Conservation (phyloP, 2,329 filamentous ascomycete species). For the Xylaria sp. region DNA sequence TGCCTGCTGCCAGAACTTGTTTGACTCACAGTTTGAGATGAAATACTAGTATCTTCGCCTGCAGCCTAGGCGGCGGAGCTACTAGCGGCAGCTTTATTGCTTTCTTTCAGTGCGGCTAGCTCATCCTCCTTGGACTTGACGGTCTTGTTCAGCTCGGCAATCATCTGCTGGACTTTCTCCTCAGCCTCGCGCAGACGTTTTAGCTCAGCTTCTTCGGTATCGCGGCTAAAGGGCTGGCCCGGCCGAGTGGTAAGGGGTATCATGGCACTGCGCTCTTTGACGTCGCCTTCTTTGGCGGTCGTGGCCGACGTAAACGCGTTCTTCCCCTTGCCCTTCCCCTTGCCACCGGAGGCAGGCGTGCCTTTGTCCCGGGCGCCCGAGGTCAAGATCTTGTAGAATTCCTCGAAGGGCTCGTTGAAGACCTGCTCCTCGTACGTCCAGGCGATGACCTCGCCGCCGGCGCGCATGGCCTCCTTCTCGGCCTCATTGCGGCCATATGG, state of each 20-base stretch:
- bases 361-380: constrained; percentile 69
- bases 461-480: constrained; percentile 70
- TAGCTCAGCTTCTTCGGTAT: constrained; percentile 73
- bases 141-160: constrained; percentile 66
- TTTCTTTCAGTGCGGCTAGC: constrained; percentile 69
- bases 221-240: constrained; percentile 77
- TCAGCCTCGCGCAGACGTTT: constrained; percentile 71
- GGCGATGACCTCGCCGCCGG: constrained; percentile 73
- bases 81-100: constrained; percentile 57
- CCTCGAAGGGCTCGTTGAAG: constrained; percentile 96
- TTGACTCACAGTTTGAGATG: not conserved
- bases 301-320: constrained; percentile 35
- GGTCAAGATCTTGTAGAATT: constrained; percentile 89
- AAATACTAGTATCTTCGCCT: constrained; percentile 12
- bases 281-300: constrained; percentile 50
- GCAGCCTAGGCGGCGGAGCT: constrained; percentile 40
- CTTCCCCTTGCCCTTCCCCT: constrained; percentile 66
- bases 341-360: constrained; percentile 58
- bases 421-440: constrained; percentile 94
- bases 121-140: constrained; percentile 72
- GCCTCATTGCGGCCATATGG: constrained; percentile 87
- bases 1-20: not conserved
- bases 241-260: constrained; percentile 75
- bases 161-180: constrained; percentile 70
- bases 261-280: constrained; percentile 73